Percentiles rank a stretch among this genome's conserved stretches.
Conservation (phyloP, 345 rosid genomes). For the Syzygium grande region DNA sequence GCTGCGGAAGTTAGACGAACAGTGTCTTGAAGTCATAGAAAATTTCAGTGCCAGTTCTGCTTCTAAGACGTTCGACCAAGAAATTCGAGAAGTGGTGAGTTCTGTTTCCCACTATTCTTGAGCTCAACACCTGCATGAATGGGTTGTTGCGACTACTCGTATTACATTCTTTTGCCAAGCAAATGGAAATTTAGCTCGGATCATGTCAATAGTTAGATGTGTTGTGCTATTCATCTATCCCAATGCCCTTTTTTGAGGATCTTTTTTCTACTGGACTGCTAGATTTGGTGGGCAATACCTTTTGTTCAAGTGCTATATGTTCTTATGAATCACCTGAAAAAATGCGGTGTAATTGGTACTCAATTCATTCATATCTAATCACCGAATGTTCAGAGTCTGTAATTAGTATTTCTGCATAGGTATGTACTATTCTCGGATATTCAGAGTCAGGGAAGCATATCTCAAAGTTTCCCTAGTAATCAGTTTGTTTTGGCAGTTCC, state of each 20-base stretch:
- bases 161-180: neutral
- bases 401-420: neutral
- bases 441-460: neutral
- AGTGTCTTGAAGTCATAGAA: conserved; percentile 49
- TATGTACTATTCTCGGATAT: neutral
- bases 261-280: neutral
- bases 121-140: neutral
- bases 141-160: neutral
- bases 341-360: neutral
- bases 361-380: neutral
- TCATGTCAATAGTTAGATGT: neutral
- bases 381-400: neutral
- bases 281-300: neutral
- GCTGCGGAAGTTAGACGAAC: conserved; percentile 35
- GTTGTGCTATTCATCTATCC: neutral
- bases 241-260: neutral
- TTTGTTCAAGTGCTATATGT: neutral
- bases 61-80: conserved; percentile 58
- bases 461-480: neutral
- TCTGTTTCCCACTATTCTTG: neutral
- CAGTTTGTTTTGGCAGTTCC: neutral
- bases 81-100: conserved; percentile 80
- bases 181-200: neutral
- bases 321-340: neutral
- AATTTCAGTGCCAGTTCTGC: conserved; percentile 49